A percentile compares a stretch with the other conserved stretches of the same genome.
Conservation (phyloP, 192 early-diverging fungal species). For the Obelidium mucronatum region DNA sequence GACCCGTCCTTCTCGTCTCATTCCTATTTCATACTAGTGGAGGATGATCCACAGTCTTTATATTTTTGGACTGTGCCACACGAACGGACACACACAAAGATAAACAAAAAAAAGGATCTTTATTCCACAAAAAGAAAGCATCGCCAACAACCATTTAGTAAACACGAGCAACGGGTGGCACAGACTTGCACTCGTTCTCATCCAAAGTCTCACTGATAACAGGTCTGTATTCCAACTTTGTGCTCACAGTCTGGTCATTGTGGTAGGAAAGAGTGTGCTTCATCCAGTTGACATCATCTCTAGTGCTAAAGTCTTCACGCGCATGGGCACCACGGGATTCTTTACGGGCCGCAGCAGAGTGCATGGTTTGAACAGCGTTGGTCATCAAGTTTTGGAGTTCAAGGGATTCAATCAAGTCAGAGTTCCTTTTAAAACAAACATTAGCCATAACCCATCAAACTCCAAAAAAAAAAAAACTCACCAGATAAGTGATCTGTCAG, state of each 20-base stretch:
- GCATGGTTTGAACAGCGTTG: slow-evolving; percentile 88
- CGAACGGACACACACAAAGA: too few relatives aligned
- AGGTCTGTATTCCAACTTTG: slow-evolving; percentile 84
- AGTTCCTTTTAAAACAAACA: slow-evolving; percentile 67
- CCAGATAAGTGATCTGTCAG: slow-evolving; percentile 96
- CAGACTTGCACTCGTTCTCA: slow-evolving; percentile 90
- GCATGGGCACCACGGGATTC: slow-evolving; percentile 99
- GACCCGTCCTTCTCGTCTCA: too few relatives aligned
- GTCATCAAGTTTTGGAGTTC: slow-evolving; percentile 98
- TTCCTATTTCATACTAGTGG: too few relatives aligned
- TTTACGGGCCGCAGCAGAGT: slow-evolving; percentile 88
- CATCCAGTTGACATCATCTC: slow-evolving; percentile 96
- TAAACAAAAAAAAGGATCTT: too few relatives aligned
- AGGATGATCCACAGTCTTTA: too few relatives aligned
- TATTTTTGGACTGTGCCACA: too few relatives aligned
- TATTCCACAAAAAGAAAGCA: too few relatives aligned
- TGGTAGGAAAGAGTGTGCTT: slow-evolving; percentile 98
- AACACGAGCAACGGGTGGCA: slow-evolving; percentile 87
- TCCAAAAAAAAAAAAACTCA: slow-evolving; percentile 28
- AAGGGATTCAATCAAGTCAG: slow-evolving; percentile 94
- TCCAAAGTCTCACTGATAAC: slow-evolving; percentile 87
- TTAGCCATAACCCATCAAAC: not conserved
- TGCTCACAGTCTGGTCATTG: slow-evolving; percentile 77
- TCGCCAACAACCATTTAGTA: too few relatives aligned
- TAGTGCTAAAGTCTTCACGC: slow-evolving; percentile 89